A percentile compares a stretch with the other conserved stretches of the same genome.
These are phyloP conservation scores for Cordyceps fumosorosea DNA, from an alignment of 2,329 filamentous ascomycete species.

Conservation along the genomic window DNA sequence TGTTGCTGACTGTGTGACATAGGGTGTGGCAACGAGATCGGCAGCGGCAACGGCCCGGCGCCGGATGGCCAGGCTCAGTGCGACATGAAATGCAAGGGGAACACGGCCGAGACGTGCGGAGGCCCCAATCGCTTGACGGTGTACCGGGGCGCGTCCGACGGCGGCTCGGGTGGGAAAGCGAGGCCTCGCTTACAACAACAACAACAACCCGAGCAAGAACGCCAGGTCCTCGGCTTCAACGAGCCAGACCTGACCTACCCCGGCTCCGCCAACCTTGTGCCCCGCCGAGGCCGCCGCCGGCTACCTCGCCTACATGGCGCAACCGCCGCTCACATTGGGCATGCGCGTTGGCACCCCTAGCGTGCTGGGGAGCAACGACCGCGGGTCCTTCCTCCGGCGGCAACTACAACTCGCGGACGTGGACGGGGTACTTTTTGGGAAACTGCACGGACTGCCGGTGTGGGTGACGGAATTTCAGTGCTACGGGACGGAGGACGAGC, in stretches of 20 bases:
- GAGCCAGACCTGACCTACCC: slow-evolving; percentile 1
- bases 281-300: neutral
- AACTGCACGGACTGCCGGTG: neutral
- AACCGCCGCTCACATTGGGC: neutral
- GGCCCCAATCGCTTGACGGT: neutral
- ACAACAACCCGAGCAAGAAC: slow-evolving; percentile 1
- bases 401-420: neutral
- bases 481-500: neutral
- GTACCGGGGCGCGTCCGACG: neutral
- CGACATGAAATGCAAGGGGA: neutral
- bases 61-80: neutral
- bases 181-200: neutral
- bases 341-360: neutral
- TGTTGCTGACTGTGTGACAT: neutral
- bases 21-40: neutral
- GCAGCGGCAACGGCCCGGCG: neutral
- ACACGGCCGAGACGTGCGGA: neutral
- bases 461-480: slow-evolving; percentile 3
- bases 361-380: neutral
- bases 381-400: neutral
- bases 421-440: neutral
- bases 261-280: neutral
- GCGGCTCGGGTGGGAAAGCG: neutral
- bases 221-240: neutral
- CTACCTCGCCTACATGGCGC: neutral